These are phyloP conservation scores for Rhypophila decipiens DNA, from an alignment of 495 filamentous ascomycete species.

Conservation along the genomic window DNA sequence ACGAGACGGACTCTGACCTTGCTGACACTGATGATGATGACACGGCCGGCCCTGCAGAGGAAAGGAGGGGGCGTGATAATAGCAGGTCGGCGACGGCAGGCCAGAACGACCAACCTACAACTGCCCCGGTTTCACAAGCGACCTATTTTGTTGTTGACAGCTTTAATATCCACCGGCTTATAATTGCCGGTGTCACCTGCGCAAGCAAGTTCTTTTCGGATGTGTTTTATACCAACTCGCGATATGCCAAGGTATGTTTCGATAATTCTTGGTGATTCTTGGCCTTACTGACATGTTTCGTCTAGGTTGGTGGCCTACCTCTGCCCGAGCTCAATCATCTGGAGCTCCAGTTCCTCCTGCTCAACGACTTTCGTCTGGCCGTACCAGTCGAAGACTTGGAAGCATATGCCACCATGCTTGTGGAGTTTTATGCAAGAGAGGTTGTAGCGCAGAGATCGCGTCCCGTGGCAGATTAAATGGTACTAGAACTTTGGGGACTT, in stretches of 20 bases:
- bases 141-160: constrained; percentile 95
- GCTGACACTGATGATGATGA: constrained; percentile 34
- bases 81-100: constrained; percentile 7
- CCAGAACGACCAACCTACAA: constrained; percentile 12
- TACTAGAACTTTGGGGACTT: too few species aligned
- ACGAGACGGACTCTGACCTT: constrained; percentile 35
- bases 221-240: constrained; percentile 98
- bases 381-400: constrained; percentile 94
- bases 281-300: not conserved
- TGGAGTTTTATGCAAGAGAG: constrained; percentile 95
- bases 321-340: constrained; percentile 94
- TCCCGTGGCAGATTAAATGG: not conserved
- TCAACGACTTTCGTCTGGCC: constrained; percentile 95
- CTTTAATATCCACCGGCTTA: constrained; percentile 96
- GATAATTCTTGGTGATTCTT: not conserved
- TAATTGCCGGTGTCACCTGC: constrained; percentile 96
- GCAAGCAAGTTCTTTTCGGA: constrained; percentile 99
- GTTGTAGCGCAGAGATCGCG: constrained; percentile 57
- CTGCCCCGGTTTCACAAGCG: constrained; percentile 19
- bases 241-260: constrained; percentile 88
- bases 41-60: not conserved
- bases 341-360: constrained; percentile 89
- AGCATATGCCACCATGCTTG: constrained; percentile 96
- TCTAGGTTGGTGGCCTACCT: constrained; percentile 90
- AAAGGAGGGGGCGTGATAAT: constrained; percentile 16